These are phyloP conservation scores for Inga laurina DNA, from an alignment of 306 rosid species.

Conservation along the genomic window DNA sequence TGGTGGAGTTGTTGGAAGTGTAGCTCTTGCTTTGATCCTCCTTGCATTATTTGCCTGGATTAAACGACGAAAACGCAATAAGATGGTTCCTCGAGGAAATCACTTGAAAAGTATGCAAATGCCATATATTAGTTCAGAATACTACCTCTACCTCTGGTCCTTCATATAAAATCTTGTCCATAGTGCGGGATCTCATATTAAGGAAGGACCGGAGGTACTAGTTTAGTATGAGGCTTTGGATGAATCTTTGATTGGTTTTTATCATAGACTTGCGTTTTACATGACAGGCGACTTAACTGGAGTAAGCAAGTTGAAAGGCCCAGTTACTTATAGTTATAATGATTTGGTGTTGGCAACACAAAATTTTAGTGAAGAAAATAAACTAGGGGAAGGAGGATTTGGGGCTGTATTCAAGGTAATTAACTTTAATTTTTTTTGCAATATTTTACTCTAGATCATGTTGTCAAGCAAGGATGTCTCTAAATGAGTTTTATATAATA, in stretches of 20 bases:
- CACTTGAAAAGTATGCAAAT: not conserved
- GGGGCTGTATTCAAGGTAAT: conserved; percentile 33
- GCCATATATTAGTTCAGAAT: no score
- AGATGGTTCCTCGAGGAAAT: not conserved
- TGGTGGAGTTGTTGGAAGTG: not conserved
- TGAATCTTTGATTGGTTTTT: not conserved
- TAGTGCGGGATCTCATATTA: no score
- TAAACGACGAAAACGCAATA: not conserved
- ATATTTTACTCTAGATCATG: not conserved
- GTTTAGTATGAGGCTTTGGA: not conserved
- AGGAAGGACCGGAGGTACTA: not conserved
- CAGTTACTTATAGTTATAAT: not conserved
- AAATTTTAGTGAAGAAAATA: not conserved
- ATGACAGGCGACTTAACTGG: conserved; percentile 36
- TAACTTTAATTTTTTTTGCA: not conserved
- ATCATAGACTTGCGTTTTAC: not conserved
- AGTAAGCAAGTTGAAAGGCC: not conserved
- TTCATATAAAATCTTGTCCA: no score
- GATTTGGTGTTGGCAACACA: not conserved
- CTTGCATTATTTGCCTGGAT: not conserved
- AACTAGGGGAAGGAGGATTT: conserved; percentile 8
- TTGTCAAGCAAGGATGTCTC: no score
- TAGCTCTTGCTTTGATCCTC: not conserved
- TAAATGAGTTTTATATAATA: not conserved
- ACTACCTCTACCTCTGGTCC: no score